Evolutionary conservation across 208 protist genomes (phyloP).

Genomic region (Balamuthia mandrillaris): DNA sequence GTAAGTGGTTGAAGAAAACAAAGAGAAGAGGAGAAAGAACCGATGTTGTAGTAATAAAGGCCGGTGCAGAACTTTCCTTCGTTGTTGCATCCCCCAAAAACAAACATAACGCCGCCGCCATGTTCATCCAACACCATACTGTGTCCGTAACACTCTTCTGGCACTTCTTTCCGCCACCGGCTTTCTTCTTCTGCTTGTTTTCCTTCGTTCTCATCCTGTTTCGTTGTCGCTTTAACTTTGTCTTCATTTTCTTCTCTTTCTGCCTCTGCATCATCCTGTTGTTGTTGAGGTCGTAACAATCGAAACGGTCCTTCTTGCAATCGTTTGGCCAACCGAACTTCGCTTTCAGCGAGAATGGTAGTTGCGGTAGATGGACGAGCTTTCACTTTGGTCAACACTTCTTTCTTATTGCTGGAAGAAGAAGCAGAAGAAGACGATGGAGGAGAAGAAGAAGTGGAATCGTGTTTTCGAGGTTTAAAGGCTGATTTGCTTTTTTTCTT

Average conservation of each 20-base stretch:
- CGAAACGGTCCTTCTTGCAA: background rate
- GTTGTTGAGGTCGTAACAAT: background rate
- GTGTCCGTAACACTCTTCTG: conserved; percentile 13
- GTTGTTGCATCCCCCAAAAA: background rate
- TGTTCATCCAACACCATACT: conserved; percentile 4
- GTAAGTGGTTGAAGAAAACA: too few relatives aligned
- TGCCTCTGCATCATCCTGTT: background rate
- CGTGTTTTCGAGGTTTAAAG: background rate
- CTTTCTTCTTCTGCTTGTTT: too few relatives aligned
- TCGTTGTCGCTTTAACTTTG: too few relatives aligned
- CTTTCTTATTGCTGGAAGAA: background rate
- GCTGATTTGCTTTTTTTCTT: background rate
- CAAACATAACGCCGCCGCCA: conserved; percentile 5
- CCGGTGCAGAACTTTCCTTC: background rate
- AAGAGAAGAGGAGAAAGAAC: background rate
- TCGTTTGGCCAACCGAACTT: background rate
- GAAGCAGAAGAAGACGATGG: background rate
- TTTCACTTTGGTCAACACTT: background rate
- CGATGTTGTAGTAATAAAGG: conserved; percentile 36
- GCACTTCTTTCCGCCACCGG: too few relatives aligned
- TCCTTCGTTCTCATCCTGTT: too few relatives aligned
- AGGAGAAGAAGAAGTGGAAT: background rate
- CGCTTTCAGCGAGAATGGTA: too few relatives aligned
- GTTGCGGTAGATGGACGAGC: too few relatives aligned
- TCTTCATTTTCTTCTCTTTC: too few relatives aligned